phyloP scores from a whole-genome alignment of 495 filamentous ascomycete genomes.

The Paragyromitra xinjiangensis region DNA sequence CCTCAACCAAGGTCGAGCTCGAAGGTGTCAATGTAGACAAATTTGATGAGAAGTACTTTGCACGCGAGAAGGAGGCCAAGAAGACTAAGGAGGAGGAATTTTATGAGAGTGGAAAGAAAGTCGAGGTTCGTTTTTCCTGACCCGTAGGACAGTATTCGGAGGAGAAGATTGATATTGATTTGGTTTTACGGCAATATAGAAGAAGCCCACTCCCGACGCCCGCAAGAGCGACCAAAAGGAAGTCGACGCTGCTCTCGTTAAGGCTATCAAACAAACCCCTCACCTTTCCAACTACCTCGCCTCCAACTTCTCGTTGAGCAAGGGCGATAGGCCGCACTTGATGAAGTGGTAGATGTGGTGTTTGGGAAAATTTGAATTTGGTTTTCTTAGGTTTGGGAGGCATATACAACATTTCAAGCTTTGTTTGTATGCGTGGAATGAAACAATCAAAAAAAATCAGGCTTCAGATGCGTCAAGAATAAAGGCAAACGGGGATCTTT shows the following conservation, averaged over 20 bases:
- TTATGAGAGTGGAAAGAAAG: slow-evolving; percentile 97
- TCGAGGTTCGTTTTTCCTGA: slow-evolving; percentile 73
- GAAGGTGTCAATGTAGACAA: slow-evolving; percentile 80
- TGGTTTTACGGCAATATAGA: slow-evolving; percentile 66
- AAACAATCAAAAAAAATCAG: slow-evolving; percentile 49
- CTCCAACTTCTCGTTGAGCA: slow-evolving; percentile 92
- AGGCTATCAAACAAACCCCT: slow-evolving; percentile 94
- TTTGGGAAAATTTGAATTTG: slow-evolving; percentile 29
- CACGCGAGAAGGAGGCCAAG: slow-evolving; percentile 87
- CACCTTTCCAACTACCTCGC: slow-evolving; percentile 87
- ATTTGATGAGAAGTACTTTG: slow-evolving; percentile 92
- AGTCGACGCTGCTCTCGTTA: slow-evolving; percentile 90
- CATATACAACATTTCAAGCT: slow-evolving; percentile 40
- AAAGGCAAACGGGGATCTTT: slow-evolving; percentile 46
- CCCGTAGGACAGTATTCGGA: not conserved
- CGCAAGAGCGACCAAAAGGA: slow-evolving; percentile 97
- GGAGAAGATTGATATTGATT: slow-evolving; percentile 25
- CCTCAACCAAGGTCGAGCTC: slow-evolving; percentile 87
- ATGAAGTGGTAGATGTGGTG: slow-evolving; percentile 78
- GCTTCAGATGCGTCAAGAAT: slow-evolving; percentile 33
- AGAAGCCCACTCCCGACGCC: slow-evolving; percentile 89
- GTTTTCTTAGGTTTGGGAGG: slow-evolving; percentile 45
- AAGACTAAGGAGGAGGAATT: slow-evolving; percentile 96
- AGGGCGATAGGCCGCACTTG: slow-evolving; percentile 97
- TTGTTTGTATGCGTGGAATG: slow-evolving; percentile 48